Conservation (phyloP, 108 stramenopile species). For the Stephanodiscus triporus region DNA sequence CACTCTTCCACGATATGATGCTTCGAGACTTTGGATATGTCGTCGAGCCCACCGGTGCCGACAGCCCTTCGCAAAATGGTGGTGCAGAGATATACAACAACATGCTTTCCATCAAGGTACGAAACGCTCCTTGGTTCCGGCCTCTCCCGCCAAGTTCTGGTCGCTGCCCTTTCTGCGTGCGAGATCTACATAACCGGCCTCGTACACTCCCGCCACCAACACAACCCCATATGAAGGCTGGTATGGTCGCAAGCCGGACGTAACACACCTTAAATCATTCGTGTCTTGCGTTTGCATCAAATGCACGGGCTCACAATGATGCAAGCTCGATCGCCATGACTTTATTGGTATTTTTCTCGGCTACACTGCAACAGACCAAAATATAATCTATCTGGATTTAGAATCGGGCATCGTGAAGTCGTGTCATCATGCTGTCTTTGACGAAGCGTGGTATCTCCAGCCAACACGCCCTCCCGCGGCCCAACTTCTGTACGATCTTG, state of each 20-base stretch:
- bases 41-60: constrained; percentile 1
- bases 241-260: too few species aligned
- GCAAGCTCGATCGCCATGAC: too few species aligned
- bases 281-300: constrained; percentile 1
- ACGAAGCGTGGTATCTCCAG: neutral
- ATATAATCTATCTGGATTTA: neutral
- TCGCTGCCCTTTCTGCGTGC: too few species aligned
- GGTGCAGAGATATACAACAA: neutral
- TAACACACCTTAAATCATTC: too few species aligned
- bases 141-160: neutral
- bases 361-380: neutral
- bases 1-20: neutral
- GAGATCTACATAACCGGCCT: too few species aligned
- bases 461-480: neutral
- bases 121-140: neutral
- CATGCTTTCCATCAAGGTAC: neutral
- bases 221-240: too few species aligned
- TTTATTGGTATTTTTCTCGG: too few species aligned
- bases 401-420: neutral
- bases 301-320: neutral
- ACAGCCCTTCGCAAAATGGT: too few species aligned
- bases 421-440: neutral
- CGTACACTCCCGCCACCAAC: too few species aligned
- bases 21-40: neutral
- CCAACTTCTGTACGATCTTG: neutral